Evolutionary conservation across 441 rosid species (phyloP).

Genomic region (Gossypium davidsonii): DNA sequence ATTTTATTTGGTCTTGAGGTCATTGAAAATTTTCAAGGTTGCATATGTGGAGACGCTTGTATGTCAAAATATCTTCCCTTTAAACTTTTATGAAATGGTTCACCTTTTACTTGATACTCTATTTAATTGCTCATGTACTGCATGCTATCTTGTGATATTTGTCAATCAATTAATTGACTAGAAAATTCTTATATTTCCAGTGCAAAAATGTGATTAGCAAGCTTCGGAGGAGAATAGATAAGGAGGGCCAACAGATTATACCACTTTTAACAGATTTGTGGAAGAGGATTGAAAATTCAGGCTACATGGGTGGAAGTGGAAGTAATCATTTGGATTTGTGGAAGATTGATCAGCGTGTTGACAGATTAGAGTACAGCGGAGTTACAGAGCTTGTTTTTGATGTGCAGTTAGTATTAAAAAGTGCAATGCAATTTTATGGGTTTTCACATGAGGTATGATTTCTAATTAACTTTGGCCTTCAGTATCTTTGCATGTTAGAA

Average conservation of each 20-base stretch:
- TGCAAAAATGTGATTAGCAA: conserved; percentile 88
- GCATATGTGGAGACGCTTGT: neutral
- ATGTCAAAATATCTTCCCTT: neutral
- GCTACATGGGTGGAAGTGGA: conserved; percentile 56
- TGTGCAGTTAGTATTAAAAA: conserved; percentile 78
- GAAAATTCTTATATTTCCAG: conserved; percentile 37
- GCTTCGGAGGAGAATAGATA: conserved; percentile 82
- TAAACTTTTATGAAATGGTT: neutral
- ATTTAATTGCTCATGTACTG: neutral
- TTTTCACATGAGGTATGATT: conserved; percentile 83
- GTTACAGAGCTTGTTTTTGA: conserved; percentile 88
- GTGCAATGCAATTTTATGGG: conserved; percentile 80
- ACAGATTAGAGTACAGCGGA: conserved; percentile 69
- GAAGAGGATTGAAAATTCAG: conserved; percentile 73
- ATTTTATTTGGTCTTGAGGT: conserved; percentile 4
- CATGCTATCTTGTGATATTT: neutral
- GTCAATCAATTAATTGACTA: conserved; percentile 7
- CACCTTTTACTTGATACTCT: neutral
- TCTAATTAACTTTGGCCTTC: neutral
- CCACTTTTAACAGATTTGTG: conserved; percentile 88
- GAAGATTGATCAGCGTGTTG: conserved; percentile 84
- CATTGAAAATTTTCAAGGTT: neutral
- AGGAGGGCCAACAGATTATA: conserved; percentile 93
- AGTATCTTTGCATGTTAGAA: neutral
- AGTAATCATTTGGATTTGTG: conserved; percentile 71